Evolutionary conservation across 176 grass and related monocot species (phyloP).

Genomic region (Luzula sylvatica): DNA sequence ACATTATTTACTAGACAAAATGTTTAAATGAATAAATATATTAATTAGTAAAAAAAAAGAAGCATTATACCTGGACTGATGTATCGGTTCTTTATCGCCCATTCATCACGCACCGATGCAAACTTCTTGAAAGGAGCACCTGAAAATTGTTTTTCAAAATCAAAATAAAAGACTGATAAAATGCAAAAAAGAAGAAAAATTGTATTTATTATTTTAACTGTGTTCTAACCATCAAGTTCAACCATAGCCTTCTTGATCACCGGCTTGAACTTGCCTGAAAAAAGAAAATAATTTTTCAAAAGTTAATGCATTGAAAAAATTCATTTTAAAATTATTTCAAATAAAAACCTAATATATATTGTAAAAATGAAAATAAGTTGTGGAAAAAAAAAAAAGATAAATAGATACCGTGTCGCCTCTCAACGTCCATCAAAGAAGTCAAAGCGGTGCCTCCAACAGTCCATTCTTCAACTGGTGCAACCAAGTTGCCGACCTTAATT

Average conservation of each 20-base stretch:
- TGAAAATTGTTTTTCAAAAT: slow-evolving; percentile 28
- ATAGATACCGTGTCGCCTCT: slow-evolving; percentile 86
- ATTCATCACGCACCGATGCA: slow-evolving; percentile 71
- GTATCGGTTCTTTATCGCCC: slow-evolving; percentile 83
- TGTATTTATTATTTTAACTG: neutral
- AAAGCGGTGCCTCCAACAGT: slow-evolving; percentile 94
- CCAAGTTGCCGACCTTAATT: slow-evolving; percentile 70
- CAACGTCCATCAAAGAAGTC: slow-evolving; percentile 96
- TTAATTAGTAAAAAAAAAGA: neutral
- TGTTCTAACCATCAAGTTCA: slow-evolving; percentile 77
- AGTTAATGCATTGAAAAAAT: neutral
- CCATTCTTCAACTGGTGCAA: slow-evolving; percentile 87
- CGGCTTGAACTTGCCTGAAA: slow-evolving; percentile 87
- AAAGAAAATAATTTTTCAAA: slow-evolving; percentile 1
- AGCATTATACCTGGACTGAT: slow-evolving; percentile 91
- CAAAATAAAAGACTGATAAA: neutral
- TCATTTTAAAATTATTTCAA: neutral
- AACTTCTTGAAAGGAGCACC: slow-evolving; percentile 85
- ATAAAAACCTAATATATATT: neutral
- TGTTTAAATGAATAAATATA: neutral
- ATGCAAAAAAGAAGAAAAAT: neutral
- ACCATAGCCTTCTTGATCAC: slow-evolving; percentile 99
- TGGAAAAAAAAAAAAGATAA: neutral
- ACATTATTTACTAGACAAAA: no score
- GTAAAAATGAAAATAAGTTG: neutral